Percentiles rank a stretch among this genome's conserved stretches.
phyloP scores from a whole-genome alignment of 2,329 filamentous ascomycete genomes.

The Epichloe glyceriae region DNA sequence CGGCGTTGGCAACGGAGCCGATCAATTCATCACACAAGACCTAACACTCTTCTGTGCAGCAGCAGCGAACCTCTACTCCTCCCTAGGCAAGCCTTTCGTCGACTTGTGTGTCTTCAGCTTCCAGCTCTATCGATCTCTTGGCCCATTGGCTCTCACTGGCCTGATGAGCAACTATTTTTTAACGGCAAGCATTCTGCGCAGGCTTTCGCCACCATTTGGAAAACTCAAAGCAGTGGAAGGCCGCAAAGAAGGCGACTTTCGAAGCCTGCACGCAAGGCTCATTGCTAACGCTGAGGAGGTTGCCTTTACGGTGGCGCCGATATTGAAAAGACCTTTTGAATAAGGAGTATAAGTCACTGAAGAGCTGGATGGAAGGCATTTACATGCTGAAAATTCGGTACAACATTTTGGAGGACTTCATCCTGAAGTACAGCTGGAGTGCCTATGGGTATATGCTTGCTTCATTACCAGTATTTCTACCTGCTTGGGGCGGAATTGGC shows the following conservation, averaged over 20 bases:
- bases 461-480: conserved; percentile 85
- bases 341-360: conserved; percentile 81
- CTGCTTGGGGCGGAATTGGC: conserved; percentile 80
- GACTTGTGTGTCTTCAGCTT: conserved; percentile 97
- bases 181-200: conserved; percentile 79
- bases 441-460: conserved; percentile 92
- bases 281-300: conserved; percentile 97
- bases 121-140: conserved; percentile 83
- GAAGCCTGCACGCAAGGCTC: conserved; percentile 76
- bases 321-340: conserved; percentile 91
- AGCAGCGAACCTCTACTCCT: conserved; percentile 87
- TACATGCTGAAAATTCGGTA: conserved; percentile 97
- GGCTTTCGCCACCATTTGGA: conserved; percentile 86
- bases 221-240: conserved; percentile 95
- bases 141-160: conserved; percentile 73
- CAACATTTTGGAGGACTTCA: conserved; percentile 97
- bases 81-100: conserved; percentile 93
- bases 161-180: conserved; percentile 87
- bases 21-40: conserved; percentile 97
- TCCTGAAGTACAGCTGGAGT: conserved; percentile 97
- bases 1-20: conserved; percentile 78
- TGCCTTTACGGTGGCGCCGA: conserved; percentile 89
- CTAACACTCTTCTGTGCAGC: conserved; percentile 89
- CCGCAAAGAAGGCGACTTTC: conserved; percentile 87
- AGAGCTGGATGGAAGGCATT: conserved; percentile 95